These are phyloP conservation scores for Solanum ossicruentum DNA, from an alignment of 257 asterid species.

Conservation along the genomic window DNA sequence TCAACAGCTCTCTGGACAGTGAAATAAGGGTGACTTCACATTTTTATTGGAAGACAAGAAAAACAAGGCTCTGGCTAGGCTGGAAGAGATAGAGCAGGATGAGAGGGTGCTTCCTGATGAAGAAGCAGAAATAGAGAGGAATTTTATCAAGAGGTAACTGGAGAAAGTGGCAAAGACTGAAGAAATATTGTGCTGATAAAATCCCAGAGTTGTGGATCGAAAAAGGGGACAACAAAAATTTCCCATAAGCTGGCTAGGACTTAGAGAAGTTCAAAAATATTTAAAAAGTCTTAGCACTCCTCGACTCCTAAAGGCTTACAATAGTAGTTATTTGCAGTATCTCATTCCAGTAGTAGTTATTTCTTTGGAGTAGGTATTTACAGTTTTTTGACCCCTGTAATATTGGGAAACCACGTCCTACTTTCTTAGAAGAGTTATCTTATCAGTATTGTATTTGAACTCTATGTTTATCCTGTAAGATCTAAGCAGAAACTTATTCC, in stretches of 20 bases:
- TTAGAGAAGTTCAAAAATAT: neutral
- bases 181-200: neutral
- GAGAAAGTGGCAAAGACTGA: neutral
- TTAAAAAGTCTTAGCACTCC: neutral
- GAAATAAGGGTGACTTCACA: too few relatives aligned
- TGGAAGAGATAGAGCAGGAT: neutral
- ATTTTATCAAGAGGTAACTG: neutral
- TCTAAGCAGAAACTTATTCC: neutral
- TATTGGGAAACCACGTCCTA: neutral
- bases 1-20: too few relatives aligned
- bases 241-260: neutral
- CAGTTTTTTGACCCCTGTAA: neutral
- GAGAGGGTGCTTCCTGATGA: neutral
- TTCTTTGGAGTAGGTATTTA: neutral
- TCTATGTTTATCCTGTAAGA: neutral
- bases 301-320: neutral
- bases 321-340: neutral
- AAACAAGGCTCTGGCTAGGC: neutral
- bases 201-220: neutral
- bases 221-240: neutral
- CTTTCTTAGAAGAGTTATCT: neutral
- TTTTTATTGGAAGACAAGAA: neutral
- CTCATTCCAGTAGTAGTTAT: neutral
- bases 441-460: neutral
- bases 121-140: neutral